Percentiles rank a stretch among this genome's conserved stretches.
Conservation (phyloP, 305 asterid genomes). For the Andrographis paniculata region DNA sequence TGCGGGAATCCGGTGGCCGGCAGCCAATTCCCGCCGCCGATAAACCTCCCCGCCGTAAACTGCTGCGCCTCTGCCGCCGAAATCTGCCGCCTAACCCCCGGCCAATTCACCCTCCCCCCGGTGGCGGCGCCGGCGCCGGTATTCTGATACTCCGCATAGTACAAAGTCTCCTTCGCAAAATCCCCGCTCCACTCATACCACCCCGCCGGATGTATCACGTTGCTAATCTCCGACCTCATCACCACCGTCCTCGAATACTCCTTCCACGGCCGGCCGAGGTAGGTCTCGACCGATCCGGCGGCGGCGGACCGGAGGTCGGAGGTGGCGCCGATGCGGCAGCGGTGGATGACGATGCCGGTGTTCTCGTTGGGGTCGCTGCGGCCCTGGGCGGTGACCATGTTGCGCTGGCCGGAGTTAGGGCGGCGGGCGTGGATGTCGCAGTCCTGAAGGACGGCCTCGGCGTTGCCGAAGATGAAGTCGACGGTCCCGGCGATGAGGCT, state of each 20-base stretch:
- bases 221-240: constrained; percentile 23
- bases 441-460: constrained; percentile 38
- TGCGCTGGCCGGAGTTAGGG: constrained; percentile 35
- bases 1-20: constrained; percentile 28
- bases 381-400: constrained; percentile 61
- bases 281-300: constrained; percentile 14
- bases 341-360: constrained; percentile 55
- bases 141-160: constrained; percentile 32
- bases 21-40: constrained; percentile 27
- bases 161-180: constrained; percentile 26
- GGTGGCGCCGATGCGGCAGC: constrained; percentile 38
- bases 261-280: constrained; percentile 36
- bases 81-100: constrained; percentile 24
- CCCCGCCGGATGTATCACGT: constrained; percentile 28
- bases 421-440: constrained; percentile 52
- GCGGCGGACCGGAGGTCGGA: too few species aligned
- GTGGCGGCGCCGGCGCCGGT: constrained; percentile 29
- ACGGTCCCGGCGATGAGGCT: constrained; percentile 44
- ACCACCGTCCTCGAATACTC: constrained; percentile 31
- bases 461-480: constrained; percentile 58
- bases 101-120: constrained; percentile 29
- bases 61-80: constrained; percentile 21
- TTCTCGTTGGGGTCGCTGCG: constrained; percentile 52
- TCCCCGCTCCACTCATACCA: constrained; percentile 33
- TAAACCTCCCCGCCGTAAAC: constrained; percentile 25